Conservation (phyloP, 441 rosid species). For the Macaranga tanarius region DNA sequence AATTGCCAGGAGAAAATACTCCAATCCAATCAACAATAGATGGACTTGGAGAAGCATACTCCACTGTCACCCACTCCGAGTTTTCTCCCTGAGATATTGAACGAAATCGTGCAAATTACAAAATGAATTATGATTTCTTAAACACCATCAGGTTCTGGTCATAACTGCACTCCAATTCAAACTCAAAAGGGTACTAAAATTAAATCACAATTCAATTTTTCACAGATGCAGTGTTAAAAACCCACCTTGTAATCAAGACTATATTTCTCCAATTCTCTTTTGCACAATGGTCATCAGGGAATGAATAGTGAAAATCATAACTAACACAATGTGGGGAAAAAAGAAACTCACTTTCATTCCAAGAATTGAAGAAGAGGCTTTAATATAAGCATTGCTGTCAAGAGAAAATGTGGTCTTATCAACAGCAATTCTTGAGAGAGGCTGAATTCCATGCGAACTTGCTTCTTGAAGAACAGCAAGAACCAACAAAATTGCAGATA, state of each 20-base stretch:
- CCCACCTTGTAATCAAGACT: background rate
- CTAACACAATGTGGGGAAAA: background rate
- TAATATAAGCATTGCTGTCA: constrained; percentile 43
- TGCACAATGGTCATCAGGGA: background rate
- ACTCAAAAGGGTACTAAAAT: background rate
- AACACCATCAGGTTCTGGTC: background rate
- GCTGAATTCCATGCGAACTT: constrained; percentile 58
- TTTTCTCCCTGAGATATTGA: constrained; percentile 52
- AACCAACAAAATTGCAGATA: constrained; percentile 31
- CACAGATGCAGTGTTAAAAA: background rate
- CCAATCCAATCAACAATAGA: constrained; percentile 83
- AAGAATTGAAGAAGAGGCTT: constrained; percentile 59
- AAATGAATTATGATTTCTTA: background rate
- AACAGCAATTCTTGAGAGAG: constrained; percentile 61
- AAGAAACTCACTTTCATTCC: constrained; percentile 50
- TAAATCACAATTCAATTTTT: background rate
- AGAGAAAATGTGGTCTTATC: constrained; percentile 43
- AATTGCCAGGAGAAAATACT: constrained; percentile 84
- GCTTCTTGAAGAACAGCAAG: constrained; percentile 42
- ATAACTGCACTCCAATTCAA: constrained; percentile 3
- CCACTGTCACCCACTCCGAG: constrained; percentile 55
- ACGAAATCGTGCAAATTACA: background rate
- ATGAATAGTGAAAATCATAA: background rate
- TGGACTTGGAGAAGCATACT: constrained; percentile 50
- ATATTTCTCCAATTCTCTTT: background rate